Percentiles rank a stretch among this genome's conserved stretches.
Conservation (phyloP, 345 rosid species). For the Salix koriyanagi region DNA sequence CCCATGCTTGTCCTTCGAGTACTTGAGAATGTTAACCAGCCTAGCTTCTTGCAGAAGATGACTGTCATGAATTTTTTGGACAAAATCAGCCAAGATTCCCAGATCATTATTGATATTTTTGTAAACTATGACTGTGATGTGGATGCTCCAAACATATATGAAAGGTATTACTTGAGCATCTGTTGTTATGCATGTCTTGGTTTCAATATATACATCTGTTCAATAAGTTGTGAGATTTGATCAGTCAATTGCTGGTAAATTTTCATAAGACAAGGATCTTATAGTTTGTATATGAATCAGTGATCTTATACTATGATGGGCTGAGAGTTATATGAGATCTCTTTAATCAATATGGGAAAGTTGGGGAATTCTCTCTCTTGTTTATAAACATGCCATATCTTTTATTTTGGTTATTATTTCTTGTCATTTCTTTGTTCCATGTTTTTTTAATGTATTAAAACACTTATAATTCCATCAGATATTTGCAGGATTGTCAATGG, state of each 20-base stretch:
- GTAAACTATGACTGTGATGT: conserved; percentile 95
- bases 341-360: not conserved
- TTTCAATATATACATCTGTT: not conserved
- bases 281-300: not conserved
- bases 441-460: conserved; percentile 48
- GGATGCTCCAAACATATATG: conserved; percentile 91
- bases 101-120: conserved; percentile 76
- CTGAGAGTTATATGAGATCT: not conserved
- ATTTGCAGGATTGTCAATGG: conserved; percentile 98
- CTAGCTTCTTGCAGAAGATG: conserved; percentile 97
- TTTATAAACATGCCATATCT: not conserved
- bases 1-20: conserved; percentile 94
- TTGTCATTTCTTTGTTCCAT: not conserved
- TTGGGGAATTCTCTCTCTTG: not conserved
- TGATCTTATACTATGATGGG: not conserved
- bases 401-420: not conserved
- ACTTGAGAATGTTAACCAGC: conserved; percentile 95
- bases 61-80: conserved; percentile 81
- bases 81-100: conserved; percentile 71
- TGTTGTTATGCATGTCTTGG: not conserved
- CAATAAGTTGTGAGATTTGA: not conserved
- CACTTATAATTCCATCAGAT: conserved; percentile 93
- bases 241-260: not conserved
- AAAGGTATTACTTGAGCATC: conserved; percentile 54
- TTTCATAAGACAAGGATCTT: not conserved